Conservation (phyloP, 495 filamentous ascomycete species). For the Hyaloscypha finlandica region DNA sequence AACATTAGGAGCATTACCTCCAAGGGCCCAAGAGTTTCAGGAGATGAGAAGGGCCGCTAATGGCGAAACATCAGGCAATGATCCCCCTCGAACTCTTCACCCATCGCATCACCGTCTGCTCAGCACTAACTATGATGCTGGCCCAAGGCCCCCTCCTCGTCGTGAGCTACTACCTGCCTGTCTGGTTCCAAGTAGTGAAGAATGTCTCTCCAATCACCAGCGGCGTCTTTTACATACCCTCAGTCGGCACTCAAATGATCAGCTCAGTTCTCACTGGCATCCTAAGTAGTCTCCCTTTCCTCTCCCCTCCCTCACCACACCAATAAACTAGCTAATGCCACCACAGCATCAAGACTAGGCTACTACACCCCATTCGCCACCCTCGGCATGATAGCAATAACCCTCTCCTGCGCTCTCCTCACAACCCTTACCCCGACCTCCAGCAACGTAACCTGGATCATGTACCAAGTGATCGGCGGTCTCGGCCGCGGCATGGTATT, state of each 20-base stretch:
- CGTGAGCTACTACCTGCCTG: conserved; percentile 59
- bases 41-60: conserved; percentile 4
- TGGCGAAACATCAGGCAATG: conserved; percentile 38
- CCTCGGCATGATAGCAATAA: conserved; percentile 29
- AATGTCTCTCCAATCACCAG: conserved; percentile 55
- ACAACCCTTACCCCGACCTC: conserved; percentile 57
- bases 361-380: conserved; percentile 38
- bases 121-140: conserved; percentile 7
- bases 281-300: conserved; percentile 4
- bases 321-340: background rate
- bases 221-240: conserved; percentile 69
- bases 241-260: conserved; percentile 41
- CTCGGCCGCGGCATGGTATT: conserved; percentile 68
- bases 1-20: too few species aligned
- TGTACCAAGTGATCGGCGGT: conserved; percentile 68
- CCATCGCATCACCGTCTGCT: conserved; percentile 23
- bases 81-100: conserved; percentile 38
- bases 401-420: conserved; percentile 43
- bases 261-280: background rate
- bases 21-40: background rate
- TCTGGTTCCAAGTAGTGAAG: conserved; percentile 60
- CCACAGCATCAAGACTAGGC: conserved; percentile 29
- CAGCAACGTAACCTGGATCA: conserved; percentile 58
- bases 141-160: background rate
- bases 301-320: background rate